These are phyloP conservation scores for Neopestalotiopsis sp. DNA, from an alignment of 2,329 filamentous ascomycete species.

Conservation along the genomic window DNA sequence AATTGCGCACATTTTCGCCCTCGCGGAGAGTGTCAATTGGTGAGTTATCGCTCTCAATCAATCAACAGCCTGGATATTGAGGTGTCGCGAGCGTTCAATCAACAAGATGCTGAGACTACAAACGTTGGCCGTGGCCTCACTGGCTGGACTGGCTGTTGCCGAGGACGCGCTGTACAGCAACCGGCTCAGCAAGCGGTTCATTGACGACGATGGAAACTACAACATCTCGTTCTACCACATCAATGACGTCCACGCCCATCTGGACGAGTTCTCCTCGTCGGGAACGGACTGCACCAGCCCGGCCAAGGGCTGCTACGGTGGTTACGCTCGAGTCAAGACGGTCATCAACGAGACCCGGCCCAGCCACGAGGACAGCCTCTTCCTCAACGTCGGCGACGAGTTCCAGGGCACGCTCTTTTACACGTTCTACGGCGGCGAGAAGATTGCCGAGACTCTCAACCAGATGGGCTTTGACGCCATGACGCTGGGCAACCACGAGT, in stretches of 20 bases:
- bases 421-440: constrained; percentile 69
- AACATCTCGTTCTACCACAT: constrained; percentile 72
- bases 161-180: constrained; percentile 57
- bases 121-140: constrained; percentile 24
- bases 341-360: constrained; percentile 62
- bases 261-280: constrained; percentile 66
- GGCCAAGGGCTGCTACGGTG: constrained; percentile 64
- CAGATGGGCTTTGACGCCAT: constrained; percentile 71
- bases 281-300: constrained; percentile 67
- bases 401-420: constrained; percentile 74
- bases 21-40: neutral
- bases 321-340: constrained; percentile 68
- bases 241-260: constrained; percentile 72
- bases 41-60: neutral
- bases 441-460: constrained; percentile 71
- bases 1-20: neutral
- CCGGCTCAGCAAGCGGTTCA: constrained; percentile 53
- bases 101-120: constrained; percentile 19
- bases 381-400: constrained; percentile 72
- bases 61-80: neutral
- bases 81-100: constrained; percentile 25
- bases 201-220: constrained; percentile 55
- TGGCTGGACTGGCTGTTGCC: constrained; percentile 29
- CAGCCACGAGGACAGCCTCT: constrained; percentile 64
- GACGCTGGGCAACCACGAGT: constrained; percentile 73